Percentiles rank a stretch among this genome's conserved stretches.
phyloP scores from a whole-genome alignment of 768 basidiomycete species.

The Cystoderma amianthinum region DNA sequence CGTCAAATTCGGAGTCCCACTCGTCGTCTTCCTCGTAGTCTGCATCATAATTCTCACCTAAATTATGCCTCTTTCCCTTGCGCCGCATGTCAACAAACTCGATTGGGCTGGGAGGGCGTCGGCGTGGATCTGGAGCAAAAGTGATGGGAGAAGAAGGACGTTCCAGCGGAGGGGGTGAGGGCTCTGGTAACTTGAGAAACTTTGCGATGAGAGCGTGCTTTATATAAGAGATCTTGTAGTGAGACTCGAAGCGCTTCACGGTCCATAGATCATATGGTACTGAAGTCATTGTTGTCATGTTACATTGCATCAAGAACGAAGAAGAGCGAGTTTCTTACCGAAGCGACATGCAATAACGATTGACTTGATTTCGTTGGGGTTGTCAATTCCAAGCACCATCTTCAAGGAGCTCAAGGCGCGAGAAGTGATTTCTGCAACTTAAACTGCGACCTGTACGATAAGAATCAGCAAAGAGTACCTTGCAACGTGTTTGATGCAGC shows the following conservation, averaged over 20 bases:
- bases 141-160: slow-evolving; percentile 64
- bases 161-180: slow-evolving; percentile 6
- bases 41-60: slow-evolving; percentile 4
- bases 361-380: no score
- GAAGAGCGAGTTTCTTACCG: no score
- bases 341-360: no score
- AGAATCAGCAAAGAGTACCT: no score
- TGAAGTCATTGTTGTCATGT: no score
- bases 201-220: not conserved
- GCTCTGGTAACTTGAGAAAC: not conserved
- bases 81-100: slow-evolving; percentile 23
- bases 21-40: slow-evolving; percentile 11
- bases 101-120: slow-evolving; percentile 35
- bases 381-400: no score
- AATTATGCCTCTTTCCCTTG: slow-evolving; percentile 2
- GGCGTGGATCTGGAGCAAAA: slow-evolving; percentile 45
- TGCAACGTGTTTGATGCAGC: no score
- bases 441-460: no score
- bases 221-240: not conserved
- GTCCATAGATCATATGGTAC: not conserved
- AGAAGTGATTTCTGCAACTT: no score
- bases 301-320: no score
- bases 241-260: not conserved
- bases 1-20: slow-evolving; percentile 27
- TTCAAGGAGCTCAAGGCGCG: no score